Conservation (phyloP, 192 early-diverging fungal genomes). For the Irineochytrium annulatum region DNA sequence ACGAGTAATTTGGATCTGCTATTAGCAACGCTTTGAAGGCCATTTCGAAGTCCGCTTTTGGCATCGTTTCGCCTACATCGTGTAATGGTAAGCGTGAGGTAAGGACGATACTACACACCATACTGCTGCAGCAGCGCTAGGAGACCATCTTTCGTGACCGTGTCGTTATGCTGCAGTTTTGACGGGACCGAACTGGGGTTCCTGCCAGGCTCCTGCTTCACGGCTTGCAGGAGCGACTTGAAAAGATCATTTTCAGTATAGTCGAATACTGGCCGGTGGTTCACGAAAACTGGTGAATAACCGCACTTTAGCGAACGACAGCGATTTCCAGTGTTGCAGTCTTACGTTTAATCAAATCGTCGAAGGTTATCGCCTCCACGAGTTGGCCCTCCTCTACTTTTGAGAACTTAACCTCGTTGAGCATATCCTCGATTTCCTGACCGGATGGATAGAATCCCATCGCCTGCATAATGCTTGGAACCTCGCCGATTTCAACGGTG, state of each 20-base stretch:
- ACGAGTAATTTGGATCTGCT: constrained; percentile 31
- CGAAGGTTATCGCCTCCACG: constrained; percentile 37
- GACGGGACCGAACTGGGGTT: constrained; percentile 3
- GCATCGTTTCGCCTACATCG: constrained; percentile 45
- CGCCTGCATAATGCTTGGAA: constrained; percentile 55
- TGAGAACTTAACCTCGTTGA: constrained; percentile 55
- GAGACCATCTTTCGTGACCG: constrained; percentile 30
- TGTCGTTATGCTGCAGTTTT: constrained; percentile 3
- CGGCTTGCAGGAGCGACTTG: constrained; percentile 31
- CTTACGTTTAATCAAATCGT: constrained; percentile 51
- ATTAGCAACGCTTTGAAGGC: constrained; percentile 34
- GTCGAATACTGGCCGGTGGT: constrained; percentile 47
- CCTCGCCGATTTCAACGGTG: constrained; percentile 37
- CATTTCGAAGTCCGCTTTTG: constrained; percentile 31
- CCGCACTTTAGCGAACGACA: background rate
- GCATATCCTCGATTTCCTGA: constrained; percentile 54
- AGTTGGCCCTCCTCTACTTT: constrained; percentile 29
- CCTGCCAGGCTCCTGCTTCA: constrained; percentile 35
- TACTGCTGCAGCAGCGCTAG: constrained; percentile 52
- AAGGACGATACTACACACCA: constrained; percentile 27
- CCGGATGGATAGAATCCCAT: constrained; percentile 55
- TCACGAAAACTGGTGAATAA: constrained; percentile 44
- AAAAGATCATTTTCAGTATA: constrained; percentile 40
- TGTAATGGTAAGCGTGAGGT: background rate
- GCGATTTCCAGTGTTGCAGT: too few relatives aligned